Base-by-base conservation (phyloP, 2,329 filamentous ascomycete species). In the Curvularia verruculosa region DNA sequence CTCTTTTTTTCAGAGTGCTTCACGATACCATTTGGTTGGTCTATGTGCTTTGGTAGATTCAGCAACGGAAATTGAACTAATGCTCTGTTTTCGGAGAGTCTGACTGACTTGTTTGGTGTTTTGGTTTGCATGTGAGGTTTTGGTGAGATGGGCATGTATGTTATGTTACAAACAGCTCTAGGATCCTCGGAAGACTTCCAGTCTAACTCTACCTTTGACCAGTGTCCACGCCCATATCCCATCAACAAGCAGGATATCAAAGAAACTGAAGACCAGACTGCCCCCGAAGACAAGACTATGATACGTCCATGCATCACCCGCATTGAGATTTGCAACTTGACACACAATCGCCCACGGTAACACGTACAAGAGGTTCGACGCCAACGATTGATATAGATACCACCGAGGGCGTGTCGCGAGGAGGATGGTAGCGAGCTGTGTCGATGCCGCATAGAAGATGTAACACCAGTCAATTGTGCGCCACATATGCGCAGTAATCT, bases 331-430 rank as follows among this genome's bases (percentile, higher is more conserved):
- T 2, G 48, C 61, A 0, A 64, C 59, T 39, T 83, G 57, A 83
- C 86, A 73, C 0, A 83, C 86, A 39, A 91, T 84, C 0, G 88
- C 87, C 87, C 88, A 91, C 0, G 88, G 88, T 2, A 92, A 74
- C 0, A 91, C 87, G 68, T 87, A 91, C 0, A 88, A 71, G 0
- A 91, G 46, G 64, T 91, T 91, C 6, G 87, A 89, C 0, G 78
- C 82, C 0, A 91, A 74, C 3, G 85, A 87, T 69, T 91, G 88
- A 56, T 83, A 85, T 0, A 91, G 78, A 68, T 90, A 91, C 87
- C 86, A 91, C 1, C 77, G 77, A 0, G 88, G 87, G 0, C 81
- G 76, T 0, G 87, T 89, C 0, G 88, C 85, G 0, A 90, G 79
- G 0, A 92, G 72, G 0, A 91, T 78, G 0, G 86, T 83, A 0